phyloP scores from a whole-genome alignment of 768 basidiomycete species.

The Floccularia luteovirens region DNA sequence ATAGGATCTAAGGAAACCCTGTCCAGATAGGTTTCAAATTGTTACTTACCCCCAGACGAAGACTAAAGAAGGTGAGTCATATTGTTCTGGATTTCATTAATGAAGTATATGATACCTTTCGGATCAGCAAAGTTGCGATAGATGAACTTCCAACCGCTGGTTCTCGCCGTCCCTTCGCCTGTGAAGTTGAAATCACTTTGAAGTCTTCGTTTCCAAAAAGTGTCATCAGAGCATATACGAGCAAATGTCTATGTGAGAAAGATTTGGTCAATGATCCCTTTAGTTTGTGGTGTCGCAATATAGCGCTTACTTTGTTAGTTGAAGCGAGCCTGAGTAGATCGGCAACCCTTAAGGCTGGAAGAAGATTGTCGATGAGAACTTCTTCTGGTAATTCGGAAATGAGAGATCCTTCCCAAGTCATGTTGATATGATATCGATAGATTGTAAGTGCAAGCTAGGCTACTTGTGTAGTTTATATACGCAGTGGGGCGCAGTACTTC shows the following conservation, averaged over 20 bases:
- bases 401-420: constrained; percentile 3
- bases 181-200: constrained; percentile 74
- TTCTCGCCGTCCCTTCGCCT: constrained; percentile 61
- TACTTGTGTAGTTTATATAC: no score
- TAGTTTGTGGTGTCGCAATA: neutral
- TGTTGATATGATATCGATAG: neutral
- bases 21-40: constrained; percentile 3
- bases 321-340: constrained; percentile 52
- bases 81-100: neutral
- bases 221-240: constrained; percentile 57
- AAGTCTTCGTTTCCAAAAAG: constrained; percentile 71
- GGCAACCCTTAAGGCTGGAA: constrained; percentile 43
- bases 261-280: neutral
- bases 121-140: constrained; percentile 62
- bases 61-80: constrained; percentile 17
- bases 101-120: constrained; percentile 44
- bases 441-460: neutral
- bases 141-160: constrained; percentile 72
- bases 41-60: constrained; percentile 44
- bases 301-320: constrained; percentile 43
- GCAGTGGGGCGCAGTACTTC: no score
- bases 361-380: constrained; percentile 67
- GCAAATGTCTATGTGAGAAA: constrained; percentile 43
- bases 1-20: constrained; percentile 2
- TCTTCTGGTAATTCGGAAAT: constrained; percentile 63